Evolutionary conservation across 768 basidiomycete genomes (phyloP).

Genomic region (Ramaria rubella): DNA sequence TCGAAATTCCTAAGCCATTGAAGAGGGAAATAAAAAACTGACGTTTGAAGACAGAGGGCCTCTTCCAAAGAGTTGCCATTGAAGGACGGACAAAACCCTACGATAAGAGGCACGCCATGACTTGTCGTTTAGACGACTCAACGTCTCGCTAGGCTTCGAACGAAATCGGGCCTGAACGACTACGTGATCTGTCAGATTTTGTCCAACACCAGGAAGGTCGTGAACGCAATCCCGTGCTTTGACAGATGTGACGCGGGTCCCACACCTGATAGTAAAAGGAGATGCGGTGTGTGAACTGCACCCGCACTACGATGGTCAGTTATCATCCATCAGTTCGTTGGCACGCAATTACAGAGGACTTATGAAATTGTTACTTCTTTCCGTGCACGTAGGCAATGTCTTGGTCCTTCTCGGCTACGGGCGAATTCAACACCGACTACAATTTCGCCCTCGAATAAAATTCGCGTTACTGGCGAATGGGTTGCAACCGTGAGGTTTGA

Average conservation of each 20-base stretch:
- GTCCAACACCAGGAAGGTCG: conserved; percentile 72
- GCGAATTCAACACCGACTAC: conserved; percentile 54
- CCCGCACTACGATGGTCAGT: conserved; percentile 40
- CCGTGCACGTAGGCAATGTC: conserved; percentile 40
- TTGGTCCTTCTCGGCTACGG: conserved; percentile 28
- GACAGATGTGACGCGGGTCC: conserved; percentile 57
- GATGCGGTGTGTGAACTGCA: conserved; percentile 55
- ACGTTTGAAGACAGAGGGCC: neutral
- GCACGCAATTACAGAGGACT: conserved; percentile 20
- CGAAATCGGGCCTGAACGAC: conserved; percentile 46
- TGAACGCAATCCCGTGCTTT: conserved; percentile 48
- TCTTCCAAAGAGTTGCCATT: neutral
- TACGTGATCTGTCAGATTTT: conserved; percentile 66
- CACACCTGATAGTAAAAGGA: conserved; percentile 49
- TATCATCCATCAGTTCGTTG: neutral
- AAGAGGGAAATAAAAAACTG: neutral
- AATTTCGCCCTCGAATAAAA: conserved; percentile 39
- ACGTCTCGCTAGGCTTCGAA: conserved; percentile 40
- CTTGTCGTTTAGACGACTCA: conserved; percentile 30
- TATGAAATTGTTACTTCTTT: conserved; percentile 61
- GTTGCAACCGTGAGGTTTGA: conserved; percentile 59
- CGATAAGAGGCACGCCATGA: conserved; percentile 10
- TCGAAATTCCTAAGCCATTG: neutral
- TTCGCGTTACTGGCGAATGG: conserved; percentile 47
- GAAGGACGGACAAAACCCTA: conserved; percentile 12